phyloP scores from a whole-genome alignment of 352 stramenopile species.

The Pythium sukuiense region DNA sequence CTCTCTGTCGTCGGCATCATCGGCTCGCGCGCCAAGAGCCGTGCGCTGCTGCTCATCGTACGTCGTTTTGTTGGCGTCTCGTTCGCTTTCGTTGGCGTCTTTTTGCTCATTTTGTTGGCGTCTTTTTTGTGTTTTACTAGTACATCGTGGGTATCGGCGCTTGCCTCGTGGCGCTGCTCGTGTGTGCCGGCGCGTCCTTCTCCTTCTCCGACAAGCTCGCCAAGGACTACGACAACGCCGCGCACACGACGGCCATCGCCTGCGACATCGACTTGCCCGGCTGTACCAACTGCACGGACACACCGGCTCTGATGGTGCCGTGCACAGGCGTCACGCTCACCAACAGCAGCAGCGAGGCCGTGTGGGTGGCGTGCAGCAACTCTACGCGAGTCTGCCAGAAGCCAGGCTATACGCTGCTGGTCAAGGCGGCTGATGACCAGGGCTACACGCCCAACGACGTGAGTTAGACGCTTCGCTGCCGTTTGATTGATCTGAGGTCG shows the following conservation, averaged over 20 bases:
- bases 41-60: constrained; percentile 78
- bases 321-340: constrained; percentile 47
- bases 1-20: constrained; percentile 69
- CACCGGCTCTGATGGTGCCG: constrained; percentile 24
- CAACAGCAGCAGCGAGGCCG: constrained; percentile 24
- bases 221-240: constrained; percentile 40
- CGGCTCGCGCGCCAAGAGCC: constrained; percentile 68
- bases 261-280: constrained; percentile 62
- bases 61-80: constrained; percentile 23
- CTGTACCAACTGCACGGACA: constrained; percentile 78
- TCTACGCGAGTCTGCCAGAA: constrained; percentile 35
- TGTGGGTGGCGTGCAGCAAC: constrained; percentile 47
- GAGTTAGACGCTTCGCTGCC: constrained; percentile 19
- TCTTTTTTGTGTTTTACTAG: constrained; percentile 28
- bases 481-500: background rate
- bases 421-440: constrained; percentile 51
- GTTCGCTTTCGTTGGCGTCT: constrained; percentile 11
- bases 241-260: constrained; percentile 38
- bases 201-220: constrained; percentile 61
- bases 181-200: constrained; percentile 67
- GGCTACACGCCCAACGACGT: constrained; percentile 64
- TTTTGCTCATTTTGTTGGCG: constrained; percentile 6
- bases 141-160: constrained; percentile 69
- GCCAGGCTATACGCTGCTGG: constrained; percentile 55
- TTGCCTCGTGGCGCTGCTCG: constrained; percentile 60